Evolutionary conservation across 306 rosid genomes (phyloP).

Genomic region (Lagenaria siceraria): DNA sequence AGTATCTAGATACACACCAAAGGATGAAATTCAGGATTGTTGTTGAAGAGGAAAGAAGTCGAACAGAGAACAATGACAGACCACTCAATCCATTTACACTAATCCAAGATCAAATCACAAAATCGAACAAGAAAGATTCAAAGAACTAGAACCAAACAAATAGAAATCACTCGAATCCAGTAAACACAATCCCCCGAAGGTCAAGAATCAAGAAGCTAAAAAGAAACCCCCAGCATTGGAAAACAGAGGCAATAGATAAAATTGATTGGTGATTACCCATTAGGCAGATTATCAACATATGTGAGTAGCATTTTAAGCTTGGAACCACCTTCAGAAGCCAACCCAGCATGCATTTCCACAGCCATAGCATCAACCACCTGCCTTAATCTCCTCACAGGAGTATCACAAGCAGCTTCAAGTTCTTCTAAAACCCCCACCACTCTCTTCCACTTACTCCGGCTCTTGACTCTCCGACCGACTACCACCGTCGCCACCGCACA

Average conservation of each 20-base stretch:
- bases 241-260: not conserved
- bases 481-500: slow-evolving; percentile 69
- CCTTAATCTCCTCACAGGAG: slow-evolving; percentile 49
- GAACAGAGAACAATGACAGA: not conserved
- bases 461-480: slow-evolving; percentile 60
- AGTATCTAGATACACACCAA: not conserved
- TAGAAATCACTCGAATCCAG: not conserved
- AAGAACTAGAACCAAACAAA: not conserved
- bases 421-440: slow-evolving; percentile 55
- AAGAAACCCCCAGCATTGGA: not conserved
- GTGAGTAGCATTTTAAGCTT: slow-evolving; percentile 97
- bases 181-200: not conserved
- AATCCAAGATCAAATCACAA: not conserved
- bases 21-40: not conserved
- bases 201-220: not conserved
- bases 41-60: not conserved
- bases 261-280: slow-evolving; percentile 43
- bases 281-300: slow-evolving; percentile 70
- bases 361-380: slow-evolving; percentile 96
- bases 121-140: not conserved
- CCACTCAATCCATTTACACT: not conserved
- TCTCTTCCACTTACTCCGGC: slow-evolving; percentile 65
- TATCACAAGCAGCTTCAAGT: slow-evolving; percentile 57
- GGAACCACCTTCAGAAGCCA: slow-evolving; percentile 94
- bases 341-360: slow-evolving; percentile 98